Base-by-base conservation (phyloP, 257 asterid species). In the Gardenia jasminoides region DNA sequence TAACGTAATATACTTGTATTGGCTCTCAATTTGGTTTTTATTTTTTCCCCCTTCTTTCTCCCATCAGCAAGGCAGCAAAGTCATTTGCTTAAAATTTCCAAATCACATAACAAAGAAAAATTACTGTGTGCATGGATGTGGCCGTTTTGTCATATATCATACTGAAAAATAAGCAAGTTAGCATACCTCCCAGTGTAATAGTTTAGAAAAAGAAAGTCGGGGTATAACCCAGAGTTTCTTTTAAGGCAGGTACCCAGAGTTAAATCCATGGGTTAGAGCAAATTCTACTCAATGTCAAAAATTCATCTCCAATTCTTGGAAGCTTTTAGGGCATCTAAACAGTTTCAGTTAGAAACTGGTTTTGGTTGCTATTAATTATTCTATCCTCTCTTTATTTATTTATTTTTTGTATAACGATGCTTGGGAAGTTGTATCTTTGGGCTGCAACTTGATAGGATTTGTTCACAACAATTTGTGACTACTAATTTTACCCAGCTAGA, bases 11-110 rank as follows among this genome's bases (percentile, higher is more conserved):
- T 67, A 72, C 70, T 41, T 65, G 66, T 64, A 47, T 10, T 36
- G 41, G 50, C 71, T 65, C 61, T 39, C 36, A 58, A 39, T 50
- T 6, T 54, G 12, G 39, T n/a, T 56, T 47, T 28, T 17, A 47
- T n/a, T n/a, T n/a, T 36, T 36, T 36, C n/a, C n/a, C 76, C 30
- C 44, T 50, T 20, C 73, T 72, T 61, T 10, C 28, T 39, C 50
- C 41, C 7, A 39, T 36, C 15, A 58, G 41, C 41, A 39, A 64
- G 7, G 3, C 43, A 13, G 58, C 28, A 54, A 67, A 78, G 17
- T 69, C 48, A 44, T 56, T 56, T 67, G 30, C 80, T 67, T 79
- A 76, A 30, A 74, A 58, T 79, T 72, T 44, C 17, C 64, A 76
- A 41, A 28, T 43, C 58, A 67, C 5, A 43, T 6, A 46, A 30